Conservation (phyloP, 257 asterid species). For the Ilex aquifolium region DNA sequence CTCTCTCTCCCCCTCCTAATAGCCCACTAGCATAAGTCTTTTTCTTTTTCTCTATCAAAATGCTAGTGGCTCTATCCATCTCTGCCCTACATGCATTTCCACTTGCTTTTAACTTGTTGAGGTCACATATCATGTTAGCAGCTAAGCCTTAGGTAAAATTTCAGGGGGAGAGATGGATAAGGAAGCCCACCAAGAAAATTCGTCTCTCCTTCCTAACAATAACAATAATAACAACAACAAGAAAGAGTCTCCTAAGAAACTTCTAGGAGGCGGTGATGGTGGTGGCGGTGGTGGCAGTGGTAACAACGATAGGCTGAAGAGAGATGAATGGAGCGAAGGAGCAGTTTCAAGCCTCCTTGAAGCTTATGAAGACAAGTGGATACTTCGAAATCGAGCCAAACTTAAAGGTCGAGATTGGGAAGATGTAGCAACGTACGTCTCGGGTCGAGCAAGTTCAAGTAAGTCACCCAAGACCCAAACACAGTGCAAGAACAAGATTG, state of each 20-base stretch:
- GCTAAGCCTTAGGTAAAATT: slow-evolving; percentile 19
- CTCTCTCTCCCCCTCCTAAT: neutral
- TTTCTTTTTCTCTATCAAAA: slow-evolving; percentile 37
- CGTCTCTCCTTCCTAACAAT: slow-evolving; percentile 37
- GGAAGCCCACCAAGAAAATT: slow-evolving; percentile 22
- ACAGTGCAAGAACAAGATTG: slow-evolving; percentile 88
- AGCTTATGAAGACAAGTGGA: slow-evolving; percentile 77
- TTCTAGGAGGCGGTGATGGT: slow-evolving; percentile 6
- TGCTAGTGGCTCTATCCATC: slow-evolving; percentile 44
- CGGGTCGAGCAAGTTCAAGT: slow-evolving; percentile 31
- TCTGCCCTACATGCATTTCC: slow-evolving; percentile 11
- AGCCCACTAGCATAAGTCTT: neutral
- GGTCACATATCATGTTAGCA: slow-evolving; percentile 39
- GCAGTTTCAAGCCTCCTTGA: slow-evolving; percentile 71
- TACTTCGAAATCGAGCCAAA: slow-evolving; percentile 69
- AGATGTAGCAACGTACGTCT: slow-evolving; percentile 69
- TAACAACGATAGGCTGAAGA: slow-evolving; percentile 44
- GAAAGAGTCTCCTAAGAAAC: slow-evolving; percentile 36
- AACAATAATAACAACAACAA: slow-evolving; percentile 12
- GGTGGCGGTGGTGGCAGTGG: neutral
- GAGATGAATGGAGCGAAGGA: slow-evolving; percentile 95
- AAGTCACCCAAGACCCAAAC: slow-evolving; percentile 71
- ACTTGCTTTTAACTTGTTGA: neutral
- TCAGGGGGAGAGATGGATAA: slow-evolving; percentile 54
- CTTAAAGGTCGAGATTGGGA: slow-evolving; percentile 95